Base-by-base conservation (phyloP, 306 rosid genomes). In the Cicer arietinum region DNA sequence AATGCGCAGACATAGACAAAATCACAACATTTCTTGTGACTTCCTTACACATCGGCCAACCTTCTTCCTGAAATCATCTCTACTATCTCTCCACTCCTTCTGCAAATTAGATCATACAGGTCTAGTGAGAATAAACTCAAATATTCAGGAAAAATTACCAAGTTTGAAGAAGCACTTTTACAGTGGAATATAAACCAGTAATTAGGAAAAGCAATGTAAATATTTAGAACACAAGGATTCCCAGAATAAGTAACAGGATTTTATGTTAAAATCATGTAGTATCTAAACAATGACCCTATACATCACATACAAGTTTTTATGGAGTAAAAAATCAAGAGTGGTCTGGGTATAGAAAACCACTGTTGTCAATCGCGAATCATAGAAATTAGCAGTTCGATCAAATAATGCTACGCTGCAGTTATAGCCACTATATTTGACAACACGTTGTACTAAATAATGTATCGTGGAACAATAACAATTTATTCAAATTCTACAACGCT, bases 61-160 rank as follows among this genome's bases (percentile, higher is more conserved):
- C 83, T 90, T 94, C 78, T 91, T 94, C 93, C 90, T 91, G 95
- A 94, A 94, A 2, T 90, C 98, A 37, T 94, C 98, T 85, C 97
- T 90, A 77, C 81, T 75, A 5, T 94, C 98, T 83, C 98, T 90
- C 98, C 98, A 94, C 84, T 89, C 91, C 54, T 94, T 94, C 98
- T 94, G 95, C 89, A 85, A 71, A 77, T 43, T 17, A 69, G 8
- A 78, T 7, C 73, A 54, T 47, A 46, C 7, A 7, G 57, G 41
- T 67, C 76, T 54, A 2, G 75, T 10, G 64, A 83, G n/a, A 53
- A 18, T 73, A 73, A 56, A 46, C 54, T 39, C 61, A 20, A 62
- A 62, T 10, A 58, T 25, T 25, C 35, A 58, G 65, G 30, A 20
- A 52, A 37, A 54, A 59, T 7, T 12, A 64, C 20, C 70, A 25